phyloP scores from a whole-genome alignment of 2,329 filamentous ascomycete genomes.

The Dichotomopilus funicola region DNA sequence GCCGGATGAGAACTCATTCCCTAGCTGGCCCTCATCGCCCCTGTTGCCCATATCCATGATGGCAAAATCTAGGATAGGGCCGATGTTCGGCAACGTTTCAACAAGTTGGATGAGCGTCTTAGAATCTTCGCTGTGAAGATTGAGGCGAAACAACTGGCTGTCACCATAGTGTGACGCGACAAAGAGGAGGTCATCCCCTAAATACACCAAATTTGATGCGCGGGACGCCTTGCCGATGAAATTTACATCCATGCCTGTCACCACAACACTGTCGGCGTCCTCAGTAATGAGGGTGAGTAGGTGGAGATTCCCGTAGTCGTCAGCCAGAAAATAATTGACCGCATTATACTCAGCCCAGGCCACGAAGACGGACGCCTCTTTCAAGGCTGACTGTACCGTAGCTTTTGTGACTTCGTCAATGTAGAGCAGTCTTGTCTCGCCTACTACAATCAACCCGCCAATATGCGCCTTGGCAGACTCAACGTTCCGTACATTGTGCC shows the following conservation, averaged over 20 bases:
- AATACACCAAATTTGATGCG: constrained; percentile 71
- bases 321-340: constrained; percentile 77
- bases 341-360: constrained; percentile 82
- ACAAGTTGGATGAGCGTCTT: constrained; percentile 52
- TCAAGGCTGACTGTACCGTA: constrained; percentile 56
- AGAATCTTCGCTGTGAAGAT: constrained; percentile 38
- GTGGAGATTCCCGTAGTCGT: constrained; percentile 83
- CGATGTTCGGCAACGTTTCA: constrained; percentile 77
- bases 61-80: constrained; percentile 83
- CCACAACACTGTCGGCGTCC: constrained; percentile 56
- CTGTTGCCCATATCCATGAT: constrained; percentile 94
- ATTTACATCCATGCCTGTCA: constrained; percentile 66
- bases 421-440: constrained; percentile 77
- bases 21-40: constrained; percentile 64
- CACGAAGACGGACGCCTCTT: constrained; percentile 79
- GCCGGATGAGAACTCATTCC: constrained; percentile 88
- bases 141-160: constrained; percentile 70
- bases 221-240: constrained; percentile 62
- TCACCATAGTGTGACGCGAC: constrained; percentile 90
- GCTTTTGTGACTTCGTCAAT: constrained; percentile 71
- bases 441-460: constrained; percentile 67
- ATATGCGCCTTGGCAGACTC: constrained; percentile 49
- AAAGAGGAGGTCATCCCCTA: constrained; percentile 68
- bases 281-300: constrained; percentile 71
- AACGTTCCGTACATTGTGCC: constrained; percentile 53